Conservation (phyloP, 768 basidiomycete species). For the Paxillus ammoniavirescens region DNA sequence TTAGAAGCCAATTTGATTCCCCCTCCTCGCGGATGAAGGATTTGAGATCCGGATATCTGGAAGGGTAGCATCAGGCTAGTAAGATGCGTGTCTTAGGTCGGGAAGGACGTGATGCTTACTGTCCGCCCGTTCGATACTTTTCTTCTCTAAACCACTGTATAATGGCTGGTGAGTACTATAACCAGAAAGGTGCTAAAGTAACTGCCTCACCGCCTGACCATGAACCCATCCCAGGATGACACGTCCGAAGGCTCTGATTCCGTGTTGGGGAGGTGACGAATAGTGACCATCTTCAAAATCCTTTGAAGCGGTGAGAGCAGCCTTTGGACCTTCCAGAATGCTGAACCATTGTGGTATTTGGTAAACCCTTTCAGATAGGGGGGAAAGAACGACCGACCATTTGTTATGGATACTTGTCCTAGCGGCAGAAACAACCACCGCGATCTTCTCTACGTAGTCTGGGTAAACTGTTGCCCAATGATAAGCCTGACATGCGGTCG, state of each 20-base stretch:
- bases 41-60: conserved; percentile 45
- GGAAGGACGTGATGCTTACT: conserved; percentile 22
- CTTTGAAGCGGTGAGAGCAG: conserved; percentile 48
- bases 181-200: conserved; percentile 72
- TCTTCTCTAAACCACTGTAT: conserved; percentile 53
- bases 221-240: conserved; percentile 55
- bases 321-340: conserved; percentile 57
- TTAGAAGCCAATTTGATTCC: conserved; percentile 41
- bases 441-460: conserved; percentile 48
- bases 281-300: conserved; percentile 56
- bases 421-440: conserved; percentile 48
- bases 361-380: neutral
- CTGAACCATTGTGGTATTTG: conserved; percentile 23
- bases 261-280: conserved; percentile 41
- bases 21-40: conserved; percentile 49
- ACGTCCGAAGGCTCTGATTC: conserved; percentile 55
- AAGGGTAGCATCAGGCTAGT: neutral
- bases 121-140: conserved; percentile 39
- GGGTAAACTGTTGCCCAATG: conserved; percentile 56
- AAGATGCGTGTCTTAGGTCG: neutral
- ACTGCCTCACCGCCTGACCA: conserved; percentile 51
- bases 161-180: conserved; percentile 36
- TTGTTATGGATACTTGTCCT: conserved; percentile 53
- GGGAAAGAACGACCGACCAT: conserved; percentile 37
- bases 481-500: conserved; percentile 38